phyloP scores from a whole-genome alignment of 2,329 filamentous ascomycete species.

The Ophiostoma australiae region DNA sequence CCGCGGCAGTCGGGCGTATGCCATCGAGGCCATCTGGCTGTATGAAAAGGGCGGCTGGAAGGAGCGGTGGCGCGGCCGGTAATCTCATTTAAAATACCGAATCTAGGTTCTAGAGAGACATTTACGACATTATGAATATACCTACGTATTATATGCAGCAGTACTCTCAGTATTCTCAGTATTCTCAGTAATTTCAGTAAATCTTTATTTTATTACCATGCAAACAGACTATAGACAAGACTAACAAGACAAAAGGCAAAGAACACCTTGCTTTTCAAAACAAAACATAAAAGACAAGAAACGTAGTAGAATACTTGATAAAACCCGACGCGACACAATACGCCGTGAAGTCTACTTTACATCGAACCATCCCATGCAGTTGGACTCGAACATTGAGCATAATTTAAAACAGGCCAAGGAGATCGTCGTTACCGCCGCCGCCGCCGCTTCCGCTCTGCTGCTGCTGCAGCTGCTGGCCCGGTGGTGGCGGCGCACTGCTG shows the following conservation, averaged over 20 bases:
- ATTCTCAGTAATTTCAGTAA: not conserved
- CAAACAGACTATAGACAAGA: not conserved
- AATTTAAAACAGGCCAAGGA: constrained; percentile 52
- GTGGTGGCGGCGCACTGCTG: constrained; percentile 56
- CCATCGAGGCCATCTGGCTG: constrained; percentile 84
- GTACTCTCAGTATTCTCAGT: not conserved
- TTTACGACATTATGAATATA: constrained; percentile 10
- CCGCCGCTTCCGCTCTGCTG: constrained; percentile 36
- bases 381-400: not conserved
- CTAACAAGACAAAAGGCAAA: constrained; percentile 6
- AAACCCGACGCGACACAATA: constrained; percentile 12
- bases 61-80: constrained; percentile 51
- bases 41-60: constrained; percentile 68
- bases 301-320: constrained; percentile 3
- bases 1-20: constrained; percentile 75
- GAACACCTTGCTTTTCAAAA: constrained; percentile 7
- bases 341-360: not conserved
- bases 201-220: not conserved
- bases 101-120: not conserved
- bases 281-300: not conserved
- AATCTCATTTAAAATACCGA: not conserved
- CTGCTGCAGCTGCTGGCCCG: constrained; percentile 53
- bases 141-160: not conserved
- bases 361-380: constrained; percentile 16
- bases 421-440: constrained; percentile 50